Base-by-base conservation (phyloP, 805 yeast species). In the Ogataea kodamae region DNA sequence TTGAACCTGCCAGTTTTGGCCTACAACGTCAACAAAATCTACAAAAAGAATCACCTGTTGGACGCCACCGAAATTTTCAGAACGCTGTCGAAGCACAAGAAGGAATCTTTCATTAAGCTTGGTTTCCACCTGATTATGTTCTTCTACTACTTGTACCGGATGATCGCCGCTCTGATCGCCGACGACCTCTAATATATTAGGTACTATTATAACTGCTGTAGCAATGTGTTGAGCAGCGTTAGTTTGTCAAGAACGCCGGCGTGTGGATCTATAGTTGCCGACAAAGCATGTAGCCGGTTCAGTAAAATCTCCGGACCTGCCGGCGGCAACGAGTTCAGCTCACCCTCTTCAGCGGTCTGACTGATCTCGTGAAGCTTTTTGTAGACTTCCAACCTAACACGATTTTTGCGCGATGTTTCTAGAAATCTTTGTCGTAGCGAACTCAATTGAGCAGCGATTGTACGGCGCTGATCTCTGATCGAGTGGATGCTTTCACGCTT, bases 41-140 rank as follows among this genome's bases (percentile, higher is more conserved):
- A 80, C 61, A 76, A 75, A 51, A 87, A 86, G 63, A 78, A 80
- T 59, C 89, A 90, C 59, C 67, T 85, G 45, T 77, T 89, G 60
- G 98, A 92, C 62, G 97, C 97, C 39, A 90, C 98, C 26, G 97
- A 90, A 63, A 92, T 90, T 54, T 92, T 92, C 67, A 78, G 97
- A 69, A 89, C 97, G 25, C 74, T 90, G 55, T 75, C 86, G 51
- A 85, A 82, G 57, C 95, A 89, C 68, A 90, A 92, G 76, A 83
- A 82, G 61, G 97, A 89, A 65, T 74, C 87, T 41, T 88, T 89
- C 58, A 64, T 85, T 60, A 90, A 90, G 63, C 74, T 92, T 50
- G 96, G 92, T 8, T 88, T 86, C 76, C 90, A 87, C 60, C 72
- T 90, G 52, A 62, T 86, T 55, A 69, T 90, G 82, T 92, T 92